Conservation (phyloP, 495 filamentous ascomycete species). For the Penicillium riverlandense region DNA sequence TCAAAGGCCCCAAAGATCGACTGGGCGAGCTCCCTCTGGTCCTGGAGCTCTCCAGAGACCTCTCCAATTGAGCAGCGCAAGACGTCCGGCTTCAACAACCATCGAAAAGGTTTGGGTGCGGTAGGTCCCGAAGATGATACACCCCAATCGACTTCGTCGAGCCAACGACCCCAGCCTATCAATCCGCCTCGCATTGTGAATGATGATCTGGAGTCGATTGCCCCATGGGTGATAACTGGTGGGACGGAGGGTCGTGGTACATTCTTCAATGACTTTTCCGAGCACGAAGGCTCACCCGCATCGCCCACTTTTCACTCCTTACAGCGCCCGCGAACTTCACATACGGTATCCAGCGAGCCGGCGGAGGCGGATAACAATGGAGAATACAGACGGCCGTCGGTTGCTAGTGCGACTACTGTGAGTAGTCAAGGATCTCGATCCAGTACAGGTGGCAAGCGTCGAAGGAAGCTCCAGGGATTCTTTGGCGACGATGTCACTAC, state of each 20-base stretch:
- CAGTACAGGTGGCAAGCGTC: conserved; percentile 59
- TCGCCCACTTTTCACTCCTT: conserved; percentile 44
- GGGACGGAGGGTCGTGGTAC: conserved; percentile 30
- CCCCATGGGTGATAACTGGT: conserved; percentile 24
- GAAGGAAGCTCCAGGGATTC: conserved; percentile 68
- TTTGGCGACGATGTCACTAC: conserved; percentile 78
- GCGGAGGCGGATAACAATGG: conserved; percentile 56
- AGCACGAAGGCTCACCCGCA: conserved; percentile 50
- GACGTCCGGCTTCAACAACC: conserved; percentile 28
- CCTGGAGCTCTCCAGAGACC: conserved; percentile 37
- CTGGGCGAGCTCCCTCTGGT: conserved; percentile 33
- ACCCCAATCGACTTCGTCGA: conserved; percentile 16
- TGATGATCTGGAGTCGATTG: conserved; percentile 29
- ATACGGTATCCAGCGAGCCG: conserved; percentile 59
- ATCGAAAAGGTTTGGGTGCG: conserved; percentile 30
- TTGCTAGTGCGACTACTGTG: conserved; percentile 79
- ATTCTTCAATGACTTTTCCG: conserved; percentile 37
- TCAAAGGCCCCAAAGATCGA: conserved; percentile 19
- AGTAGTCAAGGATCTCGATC: conserved; percentile 88
- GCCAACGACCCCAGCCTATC: conserved; percentile 20
- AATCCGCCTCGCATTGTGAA: conserved; percentile 17
- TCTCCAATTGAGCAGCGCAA: conserved; percentile 40
- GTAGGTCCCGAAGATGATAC: conserved; percentile 26
- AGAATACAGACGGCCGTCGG: conserved; percentile 79
- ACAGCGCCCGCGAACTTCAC: conserved; percentile 49